These are phyloP conservation scores for Pelargonium cotyledonis DNA, from an alignment of 441 rosid species.

Conservation along the genomic window DNA sequence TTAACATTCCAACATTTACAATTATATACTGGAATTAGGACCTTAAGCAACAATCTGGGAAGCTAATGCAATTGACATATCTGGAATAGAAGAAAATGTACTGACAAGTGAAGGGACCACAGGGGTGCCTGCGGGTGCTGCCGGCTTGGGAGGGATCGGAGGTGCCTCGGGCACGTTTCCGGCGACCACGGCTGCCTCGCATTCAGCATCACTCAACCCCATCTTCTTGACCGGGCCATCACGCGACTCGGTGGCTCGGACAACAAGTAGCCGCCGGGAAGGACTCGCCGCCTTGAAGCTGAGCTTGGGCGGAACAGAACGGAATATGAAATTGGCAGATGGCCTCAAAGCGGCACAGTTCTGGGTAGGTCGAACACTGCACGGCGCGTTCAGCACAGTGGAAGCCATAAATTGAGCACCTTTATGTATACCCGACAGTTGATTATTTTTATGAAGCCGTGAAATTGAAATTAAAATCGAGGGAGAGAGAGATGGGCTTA, in stretches of 20 bases:
- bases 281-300: not conserved
- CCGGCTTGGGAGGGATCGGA: constrained; percentile 71
- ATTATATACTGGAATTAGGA: no score
- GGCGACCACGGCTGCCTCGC: constrained; percentile 78
- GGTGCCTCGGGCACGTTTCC: constrained; percentile 84
- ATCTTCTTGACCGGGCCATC: constrained; percentile 46
- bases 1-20: not conserved
- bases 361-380: not conserved
- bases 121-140: constrained; percentile 79
- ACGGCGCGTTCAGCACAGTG: not conserved
- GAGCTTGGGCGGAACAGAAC: not conserved
- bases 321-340: not conserved
- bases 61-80: not conserved
- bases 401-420: not conserved
- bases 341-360: not conserved
- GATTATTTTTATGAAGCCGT: no score
- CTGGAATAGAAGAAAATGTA: constrained; percentile 3
- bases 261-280: constrained; percentile 8
- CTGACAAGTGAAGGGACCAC: constrained; percentile 57
- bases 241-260: constrained; percentile 45
- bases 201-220: constrained; percentile 69
- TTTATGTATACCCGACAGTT: not conserved
- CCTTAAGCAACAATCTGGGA: no score
- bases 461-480: no score
- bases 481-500: no score